phyloP scores from a whole-genome alignment of 208 protist species.

The Trypanosoma melophagium region DNA sequence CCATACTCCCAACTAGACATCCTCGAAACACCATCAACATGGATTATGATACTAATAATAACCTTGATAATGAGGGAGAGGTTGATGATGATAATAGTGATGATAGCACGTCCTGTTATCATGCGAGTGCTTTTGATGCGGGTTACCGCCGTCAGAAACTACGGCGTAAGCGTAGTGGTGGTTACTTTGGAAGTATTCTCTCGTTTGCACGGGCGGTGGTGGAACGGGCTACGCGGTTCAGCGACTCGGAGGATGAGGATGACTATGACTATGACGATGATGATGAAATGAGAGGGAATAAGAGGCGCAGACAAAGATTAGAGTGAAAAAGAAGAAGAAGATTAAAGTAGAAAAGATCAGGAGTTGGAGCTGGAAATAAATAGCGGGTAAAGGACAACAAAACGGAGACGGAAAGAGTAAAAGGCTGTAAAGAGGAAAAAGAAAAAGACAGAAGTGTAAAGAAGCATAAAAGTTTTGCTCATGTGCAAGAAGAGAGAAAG shows the following conservation, averaged over 20 bases:
- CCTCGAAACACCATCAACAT: too few relatives aligned
- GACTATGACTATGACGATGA: slow-evolving; percentile 4
- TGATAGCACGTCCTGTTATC: slow-evolving; percentile 10
- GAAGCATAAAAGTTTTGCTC: neutral
- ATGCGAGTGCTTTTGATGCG: slow-evolving; percentile 17
- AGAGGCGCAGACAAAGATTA: neutral
- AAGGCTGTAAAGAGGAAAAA: neutral
- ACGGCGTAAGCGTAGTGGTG: neutral
- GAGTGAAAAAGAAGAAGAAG: slow-evolving; percentile 4
- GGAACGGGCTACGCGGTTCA: slow-evolving; percentile 41
- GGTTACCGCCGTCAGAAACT: neutral
- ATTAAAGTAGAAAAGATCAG: neutral
- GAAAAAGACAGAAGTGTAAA: neutral
- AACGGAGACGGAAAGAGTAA: slow-evolving; percentile 4
- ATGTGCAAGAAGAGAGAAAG: neutral
- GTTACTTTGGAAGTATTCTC: slow-evolving; percentile 22
- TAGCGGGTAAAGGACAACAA: neutral
- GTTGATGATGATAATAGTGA: slow-evolving; percentile 17
- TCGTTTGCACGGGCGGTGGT: slow-evolving; percentile 49
- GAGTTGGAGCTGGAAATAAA: neutral
- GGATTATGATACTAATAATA: slow-evolving; percentile 11
- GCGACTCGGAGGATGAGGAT: slow-evolving; percentile 31
- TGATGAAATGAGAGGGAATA: neutral
- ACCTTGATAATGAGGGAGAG: neutral
- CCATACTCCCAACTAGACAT: too few relatives aligned